Evolutionary conservation across 768 basidiomycete genomes (phyloP).

Genomic region (Boletus sp.): DNA sequence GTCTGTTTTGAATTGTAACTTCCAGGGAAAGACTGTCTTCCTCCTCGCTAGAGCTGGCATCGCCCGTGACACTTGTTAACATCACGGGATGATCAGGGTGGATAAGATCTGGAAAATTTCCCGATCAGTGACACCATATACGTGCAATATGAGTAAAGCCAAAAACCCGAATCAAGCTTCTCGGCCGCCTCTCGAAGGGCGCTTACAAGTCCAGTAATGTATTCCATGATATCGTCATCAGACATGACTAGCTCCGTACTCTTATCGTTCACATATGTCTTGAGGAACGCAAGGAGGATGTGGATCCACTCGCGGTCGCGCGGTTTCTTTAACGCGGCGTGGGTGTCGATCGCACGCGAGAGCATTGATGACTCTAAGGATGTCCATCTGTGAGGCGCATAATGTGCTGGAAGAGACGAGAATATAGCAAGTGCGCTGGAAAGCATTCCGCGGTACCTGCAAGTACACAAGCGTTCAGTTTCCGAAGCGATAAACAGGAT

Average conservation of each 20-base stretch:
- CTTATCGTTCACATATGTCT: conserved; percentile 56
- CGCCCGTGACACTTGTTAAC: conserved; percentile 44
- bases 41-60: conserved; percentile 50
- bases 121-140: conserved; percentile 9
- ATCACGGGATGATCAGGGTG: conserved; percentile 70
- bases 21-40: conserved; percentile 66
- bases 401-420: conserved; percentile 80
- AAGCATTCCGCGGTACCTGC: conserved; percentile 65
- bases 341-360: conserved; percentile 66
- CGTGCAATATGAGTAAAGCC: background rate
- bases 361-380: conserved; percentile 79
- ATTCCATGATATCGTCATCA: conserved; percentile 47
- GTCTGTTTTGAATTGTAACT: conserved; percentile 56
- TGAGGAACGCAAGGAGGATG: conserved; percentile 72
- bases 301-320: conserved; percentile 80
- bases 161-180: conserved; percentile 53
- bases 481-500: conserved; percentile 1
- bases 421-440: conserved; percentile 65
- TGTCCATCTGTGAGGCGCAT: conserved; percentile 78
- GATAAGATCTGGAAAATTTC: conserved; percentile 50
- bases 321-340: conserved; percentile 51
- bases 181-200: conserved; percentile 48
- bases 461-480: conserved; percentile 9
- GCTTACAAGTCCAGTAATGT: conserved; percentile 49
- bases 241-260: conserved; percentile 52